Evolutionary conservation across 352 stramenopile species (phyloP), one percentile per base, ranked within the genome.

Genomic region (Sclerospora graminicola): DNA sequence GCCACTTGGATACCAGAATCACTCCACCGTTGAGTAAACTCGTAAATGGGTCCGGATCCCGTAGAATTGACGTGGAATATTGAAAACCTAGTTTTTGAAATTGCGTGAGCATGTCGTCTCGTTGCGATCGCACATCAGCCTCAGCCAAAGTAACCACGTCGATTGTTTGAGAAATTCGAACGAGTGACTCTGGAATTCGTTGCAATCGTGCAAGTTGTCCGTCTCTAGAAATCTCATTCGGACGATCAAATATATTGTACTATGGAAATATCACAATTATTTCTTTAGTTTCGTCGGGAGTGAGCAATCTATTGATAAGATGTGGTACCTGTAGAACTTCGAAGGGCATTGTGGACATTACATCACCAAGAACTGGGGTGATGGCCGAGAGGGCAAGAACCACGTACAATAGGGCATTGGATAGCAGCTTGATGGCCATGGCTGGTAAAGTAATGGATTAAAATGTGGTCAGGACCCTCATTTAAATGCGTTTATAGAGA

Each of bases 221-320:
- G 51, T 91, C 80, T 1, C 63, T 56, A 7, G 76, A 89, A 14
- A 91, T 69, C 51, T 83, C 57, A 30, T 63, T 66, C 15, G 79
- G 76, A 3, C 79, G 62, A 2, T 74, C 76, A 52, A 91, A 91
- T 4, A 89, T 50, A 48, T 91, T 91, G 63, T 91, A 91, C 66
- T 91, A 37, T 5, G 30, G 15, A 16, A 8, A 35, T 35, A 6
- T 3, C 3, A 26, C 3, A n/a, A n/a, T n/a, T n/a, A n/a, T n/a
- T n/a, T n/a, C 21, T 26, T 26, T 26, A 26, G 6, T 26, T 26
- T 26, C 21, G 21, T 26, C 4, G 21, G 21, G 21, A 26, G 21
- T 6, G 21, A 26, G 21, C 4, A 26, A 26, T 26, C 21, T 3
- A 3, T 26, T 26, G 21, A 3, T 3, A 26, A 7, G 6, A 6